Conservation (phyloP, 441 rosid genomes). For the Manihot esculenta region DNA sequence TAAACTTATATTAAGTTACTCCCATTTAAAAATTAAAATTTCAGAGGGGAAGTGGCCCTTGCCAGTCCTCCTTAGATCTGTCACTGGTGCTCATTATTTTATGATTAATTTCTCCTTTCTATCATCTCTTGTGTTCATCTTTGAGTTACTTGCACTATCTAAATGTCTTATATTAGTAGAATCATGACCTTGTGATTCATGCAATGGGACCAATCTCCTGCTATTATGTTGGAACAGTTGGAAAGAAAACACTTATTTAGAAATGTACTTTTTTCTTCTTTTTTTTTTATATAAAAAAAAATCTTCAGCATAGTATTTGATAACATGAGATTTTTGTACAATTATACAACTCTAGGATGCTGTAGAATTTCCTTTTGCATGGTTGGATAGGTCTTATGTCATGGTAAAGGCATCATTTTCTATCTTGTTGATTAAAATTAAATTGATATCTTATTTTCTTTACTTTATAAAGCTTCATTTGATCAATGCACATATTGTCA, state of each 20-base stretch:
- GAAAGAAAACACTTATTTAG: too few relatives aligned
- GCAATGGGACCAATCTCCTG: too few relatives aligned
- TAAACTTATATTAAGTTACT: too few relatives aligned
- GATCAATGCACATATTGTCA: conserved; percentile 1
- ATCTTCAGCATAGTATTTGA: too few relatives aligned
- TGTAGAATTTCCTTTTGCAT: not conserved
- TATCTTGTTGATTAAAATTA: not conserved
- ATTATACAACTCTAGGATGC: not conserved
- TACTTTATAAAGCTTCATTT: not conserved
- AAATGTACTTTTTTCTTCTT: too few relatives aligned
- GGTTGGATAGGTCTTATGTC: not conserved
- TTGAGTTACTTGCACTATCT: not conserved
- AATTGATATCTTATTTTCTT: not conserved
- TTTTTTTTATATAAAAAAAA: too few relatives aligned
- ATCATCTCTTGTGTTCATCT: not conserved
- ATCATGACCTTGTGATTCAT: too few relatives aligned
- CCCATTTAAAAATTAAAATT: too few relatives aligned
- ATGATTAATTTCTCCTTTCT: not conserved
- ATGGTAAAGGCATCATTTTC: not conserved
- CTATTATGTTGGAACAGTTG: too few relatives aligned
- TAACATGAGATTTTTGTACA: not conserved
- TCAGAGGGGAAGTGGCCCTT: too few relatives aligned
- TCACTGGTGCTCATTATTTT: too few relatives aligned
- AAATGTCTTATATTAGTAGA: not conserved
- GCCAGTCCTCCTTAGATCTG: too few relatives aligned